A percentile compares a stretch with the other conserved stretches of the same genome.
Evolutionary conservation across 176 grass and related monocot species (phyloP).

Genomic region (Triticum turgidum): DNA sequence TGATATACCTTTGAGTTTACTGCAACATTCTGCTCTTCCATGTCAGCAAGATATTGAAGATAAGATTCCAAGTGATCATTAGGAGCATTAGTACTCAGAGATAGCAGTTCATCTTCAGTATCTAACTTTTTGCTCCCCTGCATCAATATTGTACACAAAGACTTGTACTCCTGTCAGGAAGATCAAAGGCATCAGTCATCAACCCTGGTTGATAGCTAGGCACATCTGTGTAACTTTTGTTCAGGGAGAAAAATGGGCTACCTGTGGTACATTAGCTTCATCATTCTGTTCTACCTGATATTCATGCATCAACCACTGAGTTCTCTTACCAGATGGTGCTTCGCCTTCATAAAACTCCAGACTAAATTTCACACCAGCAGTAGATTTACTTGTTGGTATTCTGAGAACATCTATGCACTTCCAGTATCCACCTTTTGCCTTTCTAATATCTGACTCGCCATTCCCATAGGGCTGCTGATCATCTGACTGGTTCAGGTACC

Average conservation of each 20-base stretch:
- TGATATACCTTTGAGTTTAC: slow-evolving; percentile 30
- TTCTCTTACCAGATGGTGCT: slow-evolving; percentile 40
- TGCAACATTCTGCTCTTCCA: slow-evolving; percentile 28
- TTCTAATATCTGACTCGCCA: slow-evolving; percentile 22
- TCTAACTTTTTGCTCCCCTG: slow-evolving; percentile 9
- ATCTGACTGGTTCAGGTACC: slow-evolving; percentile 38
- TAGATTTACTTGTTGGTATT: slow-evolving; percentile 30
- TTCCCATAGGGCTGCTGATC: neutral
- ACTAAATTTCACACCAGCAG: slow-evolving; percentile 37
- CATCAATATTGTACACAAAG: slow-evolving; percentile 58
- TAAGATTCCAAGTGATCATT: slow-evolving; percentile 17
- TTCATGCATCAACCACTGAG: slow-evolving; percentile 59
- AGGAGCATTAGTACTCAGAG: slow-evolving; percentile 22
- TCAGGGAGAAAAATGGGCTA: neutral
- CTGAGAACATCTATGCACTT: slow-evolving; percentile 3
- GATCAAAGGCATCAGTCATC: slow-evolving; percentile 12
- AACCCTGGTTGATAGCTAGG: neutral
- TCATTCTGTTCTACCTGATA: slow-evolving; percentile 40
- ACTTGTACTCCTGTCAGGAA: slow-evolving; percentile 58
- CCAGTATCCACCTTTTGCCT: slow-evolving; percentile 49
- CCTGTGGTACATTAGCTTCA: slow-evolving; percentile 41
- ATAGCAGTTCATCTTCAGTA: slow-evolving; percentile 26
- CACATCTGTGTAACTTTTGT: no score
- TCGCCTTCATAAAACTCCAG: slow-evolving; percentile 49
- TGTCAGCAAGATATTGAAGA: slow-evolving; percentile 29